Conservation (phyloP, 768 basidiomycete species). For the Boletus patriciae region DNA sequence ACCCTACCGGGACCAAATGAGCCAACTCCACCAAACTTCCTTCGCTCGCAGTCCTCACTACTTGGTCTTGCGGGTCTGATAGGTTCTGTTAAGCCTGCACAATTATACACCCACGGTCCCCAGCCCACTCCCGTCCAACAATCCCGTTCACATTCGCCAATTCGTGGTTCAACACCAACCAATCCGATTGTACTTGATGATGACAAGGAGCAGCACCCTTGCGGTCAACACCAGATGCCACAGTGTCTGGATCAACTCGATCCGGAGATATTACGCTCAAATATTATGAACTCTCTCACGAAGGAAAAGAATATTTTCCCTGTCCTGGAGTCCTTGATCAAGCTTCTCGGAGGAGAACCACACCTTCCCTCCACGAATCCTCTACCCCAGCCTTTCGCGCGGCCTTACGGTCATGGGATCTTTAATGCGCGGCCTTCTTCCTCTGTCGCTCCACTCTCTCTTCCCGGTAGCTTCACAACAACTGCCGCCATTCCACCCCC, state of each 20-base stretch:
- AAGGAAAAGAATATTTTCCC: slow-evolving; percentile 68
- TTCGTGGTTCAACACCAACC: slow-evolving; percentile 51
- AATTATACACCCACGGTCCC: slow-evolving; percentile 11
- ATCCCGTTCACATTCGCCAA: slow-evolving; percentile 34
- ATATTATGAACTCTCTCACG: slow-evolving; percentile 58
- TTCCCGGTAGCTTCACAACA: background rate
- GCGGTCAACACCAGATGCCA: slow-evolving; percentile 3
- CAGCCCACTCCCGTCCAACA: slow-evolving; percentile 32
- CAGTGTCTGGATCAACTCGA: slow-evolving; percentile 36
- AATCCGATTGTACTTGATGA: slow-evolving; percentile 78
- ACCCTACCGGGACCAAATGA: slow-evolving; percentile 59
- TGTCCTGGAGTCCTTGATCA: slow-evolving; percentile 60
- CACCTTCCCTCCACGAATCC: slow-evolving; percentile 4
- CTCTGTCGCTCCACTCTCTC: background rate
- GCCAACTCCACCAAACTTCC: slow-evolving; percentile 63
- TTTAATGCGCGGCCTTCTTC: background rate
- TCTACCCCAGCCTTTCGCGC: slow-evolving; percentile 13
- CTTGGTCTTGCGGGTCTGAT: slow-evolving; percentile 74
- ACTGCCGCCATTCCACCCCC: slow-evolving; percentile 22
- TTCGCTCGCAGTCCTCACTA: slow-evolving; percentile 71
- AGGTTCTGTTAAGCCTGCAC: slow-evolving; percentile 59
- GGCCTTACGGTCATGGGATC: slow-evolving; percentile 21
- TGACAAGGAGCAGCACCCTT: slow-evolving; percentile 33
- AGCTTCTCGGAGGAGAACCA: slow-evolving; percentile 48
- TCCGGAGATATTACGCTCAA: slow-evolving; percentile 47